Base-by-base conservation (phyloP, 352 stramenopile species). In the Phytophthora aleatoria region DNA sequence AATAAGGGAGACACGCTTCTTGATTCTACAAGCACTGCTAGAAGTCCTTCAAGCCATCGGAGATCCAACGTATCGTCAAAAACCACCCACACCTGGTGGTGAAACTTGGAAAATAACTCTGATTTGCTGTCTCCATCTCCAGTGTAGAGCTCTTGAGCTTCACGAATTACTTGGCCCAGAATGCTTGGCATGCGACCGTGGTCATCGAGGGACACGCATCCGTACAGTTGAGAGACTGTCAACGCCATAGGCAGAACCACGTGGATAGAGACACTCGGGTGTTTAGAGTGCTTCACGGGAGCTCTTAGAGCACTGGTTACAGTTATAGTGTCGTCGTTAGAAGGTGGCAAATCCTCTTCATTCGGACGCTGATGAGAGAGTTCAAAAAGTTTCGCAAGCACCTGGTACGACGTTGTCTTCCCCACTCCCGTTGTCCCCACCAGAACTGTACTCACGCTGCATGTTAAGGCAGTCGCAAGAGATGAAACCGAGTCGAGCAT, bases 151-250 rank as follows among this genome's bases (percentile, higher is more conserved):
- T 85, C 67, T 50, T 86, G 71, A 1, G 68, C 69, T 3, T 77
- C 49, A 2, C 45, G 68, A 48, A 83, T 64, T 1, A 81, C 30
- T 5, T 74, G 60, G 3, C 68, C 67, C 5, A 87, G 20, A 11
- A 89, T 55, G 3, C 76, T 83, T 11, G 65, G 73, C 0, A 76
- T 73, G 3, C 64, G 57, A 0, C 71, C 73, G 26, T 79, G 73
- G 1, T 53, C 62, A 31, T 87, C 76, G 6, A 63, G 64, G 0
- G 61, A 70, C 0, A 69, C 68, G 2, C 74, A 73, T 24, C 80
- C 80, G 39, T 86, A 87, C 0, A 89, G 61, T 51, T 86, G 80
- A 4, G 70, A 69, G 5, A 77, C 50, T n/a, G 71, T 79, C 8
- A 87, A 45, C 0, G 73, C 61, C 50, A 73, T 74, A 3, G 77